These are phyloP conservation scores for Gypsophila paniculata DNA, from an alignment of 179 eudicot genomes.

Conservation along the genomic window DNA sequence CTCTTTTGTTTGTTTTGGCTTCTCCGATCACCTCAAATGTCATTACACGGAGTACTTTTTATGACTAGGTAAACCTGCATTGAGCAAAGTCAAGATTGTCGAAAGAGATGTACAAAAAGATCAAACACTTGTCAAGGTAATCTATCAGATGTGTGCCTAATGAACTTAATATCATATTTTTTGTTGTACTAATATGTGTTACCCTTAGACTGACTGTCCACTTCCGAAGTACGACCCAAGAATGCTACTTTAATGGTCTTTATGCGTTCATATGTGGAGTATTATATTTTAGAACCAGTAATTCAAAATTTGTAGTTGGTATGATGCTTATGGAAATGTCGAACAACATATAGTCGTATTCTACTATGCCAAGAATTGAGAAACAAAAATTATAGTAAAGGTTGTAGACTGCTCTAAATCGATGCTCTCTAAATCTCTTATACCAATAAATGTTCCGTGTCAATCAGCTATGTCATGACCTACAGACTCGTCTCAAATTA, in stretches of 20 bases:
- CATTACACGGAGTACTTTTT: neutral
- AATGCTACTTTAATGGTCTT: neutral
- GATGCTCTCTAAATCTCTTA: no score
- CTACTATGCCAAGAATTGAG: no score
- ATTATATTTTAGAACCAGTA: neutral
- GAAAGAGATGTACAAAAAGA: slow-evolving; percentile 54
- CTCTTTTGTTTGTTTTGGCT: neutral
- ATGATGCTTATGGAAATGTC: no score
- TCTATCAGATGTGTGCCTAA: neutral
- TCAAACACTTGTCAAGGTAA: slow-evolving; percentile 74
- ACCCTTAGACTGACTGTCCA: neutral
- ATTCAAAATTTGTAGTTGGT: neutral
- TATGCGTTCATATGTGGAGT: neutral
- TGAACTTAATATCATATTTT: neutral
- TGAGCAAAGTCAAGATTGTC: slow-evolving; percentile 81
- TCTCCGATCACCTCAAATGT: slow-evolving; percentile 3
- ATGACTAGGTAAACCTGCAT: slow-evolving; percentile 73
- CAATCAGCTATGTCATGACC: no score
- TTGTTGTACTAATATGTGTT: neutral
- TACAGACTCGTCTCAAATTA: no score
- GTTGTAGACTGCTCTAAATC: no score
- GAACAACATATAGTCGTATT: no score
- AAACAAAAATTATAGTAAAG: no score
- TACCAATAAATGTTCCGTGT: no score
- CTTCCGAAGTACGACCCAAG: neutral